Evolutionary conservation across 805 yeast genomes (phyloP).

Genomic region (Nakazawaea ernobii): DNA sequence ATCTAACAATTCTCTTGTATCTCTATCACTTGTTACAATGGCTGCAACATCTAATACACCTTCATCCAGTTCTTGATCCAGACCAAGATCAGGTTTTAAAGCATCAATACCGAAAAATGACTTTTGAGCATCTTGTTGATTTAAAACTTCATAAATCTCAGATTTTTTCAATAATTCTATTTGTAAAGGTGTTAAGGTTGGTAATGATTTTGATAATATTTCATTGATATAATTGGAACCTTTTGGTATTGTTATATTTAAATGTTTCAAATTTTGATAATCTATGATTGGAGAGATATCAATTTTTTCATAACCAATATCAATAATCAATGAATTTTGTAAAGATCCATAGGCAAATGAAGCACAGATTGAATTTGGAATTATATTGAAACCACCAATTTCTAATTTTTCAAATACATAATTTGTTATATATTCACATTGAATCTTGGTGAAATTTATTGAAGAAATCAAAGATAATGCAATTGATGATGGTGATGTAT

Average conservation of each 20-base stretch:
- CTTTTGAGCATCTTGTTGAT: slow-evolving; percentile 55
- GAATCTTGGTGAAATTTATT: slow-evolving; percentile 60
- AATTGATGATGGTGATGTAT: slow-evolving; percentile 35
- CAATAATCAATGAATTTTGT: slow-evolving; percentile 67
- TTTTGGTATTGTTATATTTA: slow-evolving; percentile 22
- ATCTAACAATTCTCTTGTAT: slow-evolving; percentile 43
- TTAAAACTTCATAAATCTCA: slow-evolving; percentile 71
- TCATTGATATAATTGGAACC: slow-evolving; percentile 70
- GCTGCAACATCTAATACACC: slow-evolving; percentile 87
- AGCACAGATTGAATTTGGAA: slow-evolving; percentile 64
- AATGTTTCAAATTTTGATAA: slow-evolving; percentile 54
- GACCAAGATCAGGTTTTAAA: slow-evolving; percentile 23
- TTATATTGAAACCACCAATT: slow-evolving; percentile 63
- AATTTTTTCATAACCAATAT: slow-evolving; percentile 70
- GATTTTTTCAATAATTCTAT: slow-evolving; percentile 73
- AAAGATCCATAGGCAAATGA: slow-evolving; percentile 66
- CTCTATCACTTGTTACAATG: slow-evolving; percentile 70
- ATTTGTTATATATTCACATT: slow-evolving; percentile 65
- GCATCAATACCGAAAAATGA: slow-evolving; percentile 60
- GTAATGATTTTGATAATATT: slow-evolving; percentile 46
- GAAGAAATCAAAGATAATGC: slow-evolving; percentile 69
- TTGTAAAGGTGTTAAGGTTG: slow-evolving; percentile 50
- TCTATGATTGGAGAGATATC: slow-evolving; percentile 80
- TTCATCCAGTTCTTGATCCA: slow-evolving; percentile 40
- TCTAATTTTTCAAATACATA: slow-evolving; percentile 71